A percentile compares a stretch with the other conserved stretches of the same genome.
phyloP scores from a whole-genome alignment of 2,329 filamentous ascomycete genomes.

The Pezicula carpinea region DNA sequence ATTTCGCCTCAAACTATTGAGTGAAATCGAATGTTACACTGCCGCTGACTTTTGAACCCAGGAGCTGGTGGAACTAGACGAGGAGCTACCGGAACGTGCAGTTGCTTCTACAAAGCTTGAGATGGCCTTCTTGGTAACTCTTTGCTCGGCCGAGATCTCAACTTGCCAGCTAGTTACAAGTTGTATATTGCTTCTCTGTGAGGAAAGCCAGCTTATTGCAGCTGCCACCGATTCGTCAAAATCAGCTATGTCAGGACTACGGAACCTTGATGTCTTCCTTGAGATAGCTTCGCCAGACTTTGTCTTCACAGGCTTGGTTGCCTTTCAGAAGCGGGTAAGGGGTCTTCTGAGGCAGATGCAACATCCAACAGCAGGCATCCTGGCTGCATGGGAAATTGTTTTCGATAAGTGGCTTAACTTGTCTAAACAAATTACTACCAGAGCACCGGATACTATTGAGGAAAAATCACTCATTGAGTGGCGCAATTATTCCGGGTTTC shows the following conservation, averaged over 20 bases:
- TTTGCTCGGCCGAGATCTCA: conserved; percentile 62
- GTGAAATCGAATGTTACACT: too few relatives aligned
- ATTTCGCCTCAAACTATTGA: too few relatives aligned
- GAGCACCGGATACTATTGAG: conserved; percentile 44
- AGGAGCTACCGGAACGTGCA: conserved; percentile 50
- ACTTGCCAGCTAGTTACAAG: conserved; percentile 60
- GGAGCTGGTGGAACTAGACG: conserved; percentile 50
- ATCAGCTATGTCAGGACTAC: conserved; percentile 46
- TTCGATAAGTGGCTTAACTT: conserved; percentile 62
- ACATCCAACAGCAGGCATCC: conserved; percentile 60
- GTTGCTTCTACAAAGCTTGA: conserved; percentile 52
- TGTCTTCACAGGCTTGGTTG: conserved; percentile 63
- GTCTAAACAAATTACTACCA: conserved; percentile 57
- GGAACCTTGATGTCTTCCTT: conserved; percentile 55
- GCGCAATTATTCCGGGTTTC: conserved; percentile 65
- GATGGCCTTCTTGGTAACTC: conserved; percentile 56
- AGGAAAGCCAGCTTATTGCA: conserved; percentile 54
- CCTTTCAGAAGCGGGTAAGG: conserved; percentile 63
- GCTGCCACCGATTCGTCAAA: conserved; percentile 45
- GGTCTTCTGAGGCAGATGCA: conserved; percentile 55
- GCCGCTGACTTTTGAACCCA: conserved; percentile 24
- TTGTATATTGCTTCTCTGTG: conserved; percentile 57
- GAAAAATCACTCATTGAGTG: conserved; percentile 57
- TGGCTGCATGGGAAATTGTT: conserved; percentile 62
- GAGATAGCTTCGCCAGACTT: conserved; percentile 61